These are phyloP conservation scores for Mimosa pudica DNA, from an alignment of 306 rosid genomes.

Conservation along the genomic window DNA sequence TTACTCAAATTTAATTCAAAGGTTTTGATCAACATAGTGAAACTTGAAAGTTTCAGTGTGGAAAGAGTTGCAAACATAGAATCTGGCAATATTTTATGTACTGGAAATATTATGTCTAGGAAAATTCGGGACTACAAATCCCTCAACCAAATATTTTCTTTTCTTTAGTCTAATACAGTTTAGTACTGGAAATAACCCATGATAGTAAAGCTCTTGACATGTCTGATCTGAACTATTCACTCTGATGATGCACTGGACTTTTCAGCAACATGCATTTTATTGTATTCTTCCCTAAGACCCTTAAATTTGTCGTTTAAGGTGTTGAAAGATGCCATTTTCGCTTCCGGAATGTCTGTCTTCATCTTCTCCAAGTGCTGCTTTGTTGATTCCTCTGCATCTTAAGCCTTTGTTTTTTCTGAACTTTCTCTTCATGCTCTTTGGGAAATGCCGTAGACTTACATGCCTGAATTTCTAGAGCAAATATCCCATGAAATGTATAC, in stretches of 20 bases:
- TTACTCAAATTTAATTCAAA: background rate
- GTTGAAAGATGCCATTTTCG: constrained; percentile 46
- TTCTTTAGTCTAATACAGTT: background rate
- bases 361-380: constrained; percentile 49
- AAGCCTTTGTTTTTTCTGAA: constrained; percentile 47
- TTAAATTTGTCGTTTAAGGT: constrained; percentile 43
- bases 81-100: background rate
- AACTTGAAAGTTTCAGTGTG: background rate
- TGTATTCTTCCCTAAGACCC: constrained; percentile 52
- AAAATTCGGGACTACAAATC: background rate
- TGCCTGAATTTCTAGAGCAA: constrained; percentile 20
- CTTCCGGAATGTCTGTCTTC: constrained; percentile 32
- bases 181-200: background rate
- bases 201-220: background rate
- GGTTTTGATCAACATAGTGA: background rate
- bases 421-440: constrained; percentile 50
- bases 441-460: constrained; percentile 28
- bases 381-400: constrained; percentile 45
- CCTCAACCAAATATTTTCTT: background rate
- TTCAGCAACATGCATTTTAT: constrained; percentile 42
- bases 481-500: background rate
- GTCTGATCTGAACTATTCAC: background rate
- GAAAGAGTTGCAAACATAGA: background rate
- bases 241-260: constrained; percentile 17
- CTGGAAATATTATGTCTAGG: background rate